Base-by-base conservation (phyloP, 371 early-diverging fungal genomes). In the Actinomucor elegans region DNA sequence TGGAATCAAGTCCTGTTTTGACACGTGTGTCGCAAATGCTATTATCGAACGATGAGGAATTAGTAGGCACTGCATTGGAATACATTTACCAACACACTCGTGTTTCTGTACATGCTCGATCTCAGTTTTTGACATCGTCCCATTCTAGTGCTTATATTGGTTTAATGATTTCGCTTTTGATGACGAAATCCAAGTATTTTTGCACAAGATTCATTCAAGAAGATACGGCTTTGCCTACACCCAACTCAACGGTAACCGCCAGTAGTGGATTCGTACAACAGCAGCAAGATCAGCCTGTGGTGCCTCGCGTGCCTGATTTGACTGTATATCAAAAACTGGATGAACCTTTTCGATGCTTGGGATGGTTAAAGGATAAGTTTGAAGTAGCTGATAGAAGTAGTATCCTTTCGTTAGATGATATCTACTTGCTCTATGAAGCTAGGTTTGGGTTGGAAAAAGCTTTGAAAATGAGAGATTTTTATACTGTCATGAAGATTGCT, bases 51-150 rank as follows among this genome's bases (percentile, higher is more conserved):
- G 90, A 92, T 54, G 92, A 90, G 27, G 90, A 87, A 49, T 26
- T 92, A 17, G 79, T 86, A 2, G 85, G 80, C 18, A 69, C 81
- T 0, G 75, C 81, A 5, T 55, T 88, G 45, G 93, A 92, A 53
- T 88, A 84, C 52, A 67, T 88, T 3, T 89, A 90, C 57, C 83
- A 85, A 52, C 84, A 79, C 49, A 77, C 89, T 8, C 71, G 74
- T 18, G 64, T 87, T 27, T 76, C 76, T n/a, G 61, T 63, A 1
- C 64, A 74, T 11, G 73, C 75, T 8, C 61, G 75, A 6, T 50
- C 67, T 7, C 79, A 70, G 21, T 68, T 84, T 6, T 56, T 80
- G 29, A 65, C 57, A 34, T 55, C 61, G 23, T 37, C 51, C 28
- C 66, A 73, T 28, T 66, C 74, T 1, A 74, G 74, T 33, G 73